Conservation (phyloP, 2,329 filamentous ascomycete species). For the Furcasterigmium furcatum region DNA sequence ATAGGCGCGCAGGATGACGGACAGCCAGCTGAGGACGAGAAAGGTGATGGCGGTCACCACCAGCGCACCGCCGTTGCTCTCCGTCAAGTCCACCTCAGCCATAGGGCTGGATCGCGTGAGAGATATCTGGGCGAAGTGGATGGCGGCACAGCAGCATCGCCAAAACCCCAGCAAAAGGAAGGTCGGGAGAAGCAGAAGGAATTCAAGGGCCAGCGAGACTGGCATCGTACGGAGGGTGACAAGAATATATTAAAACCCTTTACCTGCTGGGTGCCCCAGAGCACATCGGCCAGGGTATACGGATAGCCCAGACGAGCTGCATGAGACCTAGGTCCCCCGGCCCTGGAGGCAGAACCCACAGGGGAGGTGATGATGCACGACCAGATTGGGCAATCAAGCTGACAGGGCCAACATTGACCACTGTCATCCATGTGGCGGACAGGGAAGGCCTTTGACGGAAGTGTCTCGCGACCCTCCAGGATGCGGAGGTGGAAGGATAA, state of each 20-base stretch:
- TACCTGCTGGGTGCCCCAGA: too few species aligned
- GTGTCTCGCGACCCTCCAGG: too few species aligned
- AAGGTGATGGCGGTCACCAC: constrained; percentile 31
- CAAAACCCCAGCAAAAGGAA: background rate
- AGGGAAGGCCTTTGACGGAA: background rate
- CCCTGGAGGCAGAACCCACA: too few species aligned
- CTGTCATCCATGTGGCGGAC: background rate
- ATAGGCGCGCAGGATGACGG: constrained; percentile 39
- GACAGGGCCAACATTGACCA: background rate
- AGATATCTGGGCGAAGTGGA: background rate
- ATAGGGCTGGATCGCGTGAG: constrained; percentile 16
- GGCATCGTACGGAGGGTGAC: too few species aligned
- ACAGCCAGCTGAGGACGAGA: constrained; percentile 35
- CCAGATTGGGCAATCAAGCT: background rate
- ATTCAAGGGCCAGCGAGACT: too few species aligned
- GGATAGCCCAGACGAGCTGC: background rate
- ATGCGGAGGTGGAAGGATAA: too few species aligned
- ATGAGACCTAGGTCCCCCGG: background rate
- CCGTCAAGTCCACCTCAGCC: constrained; percentile 28
- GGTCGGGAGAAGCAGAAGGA: background rate
- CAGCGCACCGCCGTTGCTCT: constrained; percentile 35
- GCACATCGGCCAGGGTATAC: too few species aligned
- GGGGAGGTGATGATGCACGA: too few species aligned
- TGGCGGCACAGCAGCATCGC: background rate
- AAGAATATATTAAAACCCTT: too few species aligned